Percentiles rank a stretch among this genome's conserved stretches.
Conservation (phyloP, 2,329 filamentous ascomycete species). For the Pseudogymnoascus sp. region DNA sequence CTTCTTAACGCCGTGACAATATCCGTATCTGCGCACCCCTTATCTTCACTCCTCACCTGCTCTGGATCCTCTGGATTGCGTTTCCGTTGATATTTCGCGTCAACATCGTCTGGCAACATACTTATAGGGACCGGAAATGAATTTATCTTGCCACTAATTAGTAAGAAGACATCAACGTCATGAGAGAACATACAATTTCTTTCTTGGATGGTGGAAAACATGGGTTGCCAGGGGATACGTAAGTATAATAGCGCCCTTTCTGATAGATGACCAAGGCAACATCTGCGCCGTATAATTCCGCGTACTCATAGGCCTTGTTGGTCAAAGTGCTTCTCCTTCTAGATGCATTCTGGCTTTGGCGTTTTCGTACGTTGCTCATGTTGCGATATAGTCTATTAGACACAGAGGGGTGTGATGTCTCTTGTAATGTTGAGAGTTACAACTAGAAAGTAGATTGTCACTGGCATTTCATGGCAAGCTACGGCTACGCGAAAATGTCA, state of each 20-base stretch:
- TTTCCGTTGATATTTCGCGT: not conserved
- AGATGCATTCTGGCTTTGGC: conserved; percentile 12
- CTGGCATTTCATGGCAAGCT: not conserved
- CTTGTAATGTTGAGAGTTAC: not conserved
- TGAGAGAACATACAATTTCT: not conserved
- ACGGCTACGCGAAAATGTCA: not conserved
- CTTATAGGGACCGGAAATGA: not conserved
- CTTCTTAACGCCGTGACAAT: not conserved
- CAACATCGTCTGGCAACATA: not conserved
- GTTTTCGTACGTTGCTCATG: conserved; percentile 9
- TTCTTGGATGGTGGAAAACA: conserved; percentile 8
- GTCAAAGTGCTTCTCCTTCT: conserved; percentile 12
- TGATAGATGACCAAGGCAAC: conserved; percentile 13
- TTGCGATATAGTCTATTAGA: not conserved
- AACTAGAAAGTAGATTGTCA: not conserved
- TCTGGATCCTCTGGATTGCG: not conserved
- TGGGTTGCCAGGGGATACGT: not conserved
- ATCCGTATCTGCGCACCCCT: not conserved
- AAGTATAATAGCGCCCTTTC: conserved; percentile 8
- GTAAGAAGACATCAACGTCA: not conserved
- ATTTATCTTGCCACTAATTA: not conserved
- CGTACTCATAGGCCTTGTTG: conserved; percentile 13
- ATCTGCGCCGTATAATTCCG: conserved; percentile 11
- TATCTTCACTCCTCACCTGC: not conserved
- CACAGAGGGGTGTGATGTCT: not conserved